Evolutionary conservation across 2,329 filamentous ascomycete genomes (phyloP), one percentile per base, ranked within the genome.

Genomic region (Botryotinia globosa): DNA sequence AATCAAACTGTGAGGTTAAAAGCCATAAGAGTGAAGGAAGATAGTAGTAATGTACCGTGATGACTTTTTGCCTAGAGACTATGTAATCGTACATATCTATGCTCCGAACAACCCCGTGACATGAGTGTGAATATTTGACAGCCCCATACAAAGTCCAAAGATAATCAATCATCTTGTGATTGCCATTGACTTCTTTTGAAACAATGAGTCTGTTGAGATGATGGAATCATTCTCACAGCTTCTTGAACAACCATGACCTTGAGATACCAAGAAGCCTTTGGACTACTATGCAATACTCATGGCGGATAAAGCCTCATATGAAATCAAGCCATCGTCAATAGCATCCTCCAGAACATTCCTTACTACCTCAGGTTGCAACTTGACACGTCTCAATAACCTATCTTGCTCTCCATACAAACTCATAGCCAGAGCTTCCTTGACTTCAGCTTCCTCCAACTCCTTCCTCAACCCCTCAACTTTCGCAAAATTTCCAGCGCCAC

Each of bases 371-470:
- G 56, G 44, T 29, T 71, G 51, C 32, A 68, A 25, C 44, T 73
- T 73, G 10, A 73, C 20, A 39, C 58, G 29, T 58, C 74, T 73
- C 18, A 51, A 16, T n/a, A 75, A 37, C 14, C 59, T 82, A 76
- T 78, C 79, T 54, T 81, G 82, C 62, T 83, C 81, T 7, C 81
- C 83, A 45, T 77, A 80, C 14, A 88, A 73, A 29, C 85, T 83
- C 74, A 84, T 83, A 4, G 82, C 85, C 34, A 88, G 79, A 9
- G 83, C 82, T 66, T 85, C 84, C 78, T 87, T 87, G 39, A 83
- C 82, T 51, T 81, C 81, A 32, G 83, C 85, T 69, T 85, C 84
- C 32, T 79, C 80, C 62, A 81, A 81, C 74, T 85, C 83, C 37
- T 85, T 83, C 4, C 66, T 74, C 12, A 83, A 81, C 22, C 84